Base-by-base conservation (phyloP, 352 stramenopile genomes). In the Globisporangium apiculatum region DNA sequence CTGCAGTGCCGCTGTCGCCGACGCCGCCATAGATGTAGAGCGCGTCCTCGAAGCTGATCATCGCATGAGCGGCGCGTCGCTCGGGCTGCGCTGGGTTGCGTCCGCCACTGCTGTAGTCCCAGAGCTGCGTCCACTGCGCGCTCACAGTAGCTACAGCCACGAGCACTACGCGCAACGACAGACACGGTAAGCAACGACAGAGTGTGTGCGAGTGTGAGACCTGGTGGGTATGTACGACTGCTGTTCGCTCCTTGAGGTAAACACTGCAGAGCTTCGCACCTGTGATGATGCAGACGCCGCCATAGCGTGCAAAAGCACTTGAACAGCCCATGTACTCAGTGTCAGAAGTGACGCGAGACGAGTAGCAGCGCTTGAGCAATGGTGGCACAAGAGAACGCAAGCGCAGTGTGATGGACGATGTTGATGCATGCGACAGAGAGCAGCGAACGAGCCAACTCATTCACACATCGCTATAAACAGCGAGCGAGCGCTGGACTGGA, bases 1-100 rank as follows among this genome's bases (percentile, higher is more conserved):
- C 53, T 6, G 37, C 51, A 35, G 42, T 69, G 3, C 56, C 12
- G 40, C 66, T 18, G 7, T 69, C 64, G 35, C 73, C 77, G 40
- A 88, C 69, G 46, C 81, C 81, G 4, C 81, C 81, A 56, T 77
- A 88, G 37, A 88, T 54, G 58, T 86, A 89, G 38, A 91, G 56
- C 10, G 61, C 59, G 55, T 91, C 74, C 8, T 77, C 49, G 51
- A 79, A 76, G 4, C 57, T 50, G 11, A 76, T 53, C 46, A 87
- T 67, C 0, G 68, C 74, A 43, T 91, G 81, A 17, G 76, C 81
- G 4, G 76, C 75, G 7, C 81, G 79, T 24, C 72, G 73, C 58
- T 72, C 68, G 1, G 76, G 76, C 35, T 79, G 76, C 12, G 61
- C 58, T 48, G 12, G 41, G 7, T 12, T 14, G 0, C 36, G 58